Conservation (phyloP, 179 eudicot genomes). For the Patellifolia procumbens region DNA sequence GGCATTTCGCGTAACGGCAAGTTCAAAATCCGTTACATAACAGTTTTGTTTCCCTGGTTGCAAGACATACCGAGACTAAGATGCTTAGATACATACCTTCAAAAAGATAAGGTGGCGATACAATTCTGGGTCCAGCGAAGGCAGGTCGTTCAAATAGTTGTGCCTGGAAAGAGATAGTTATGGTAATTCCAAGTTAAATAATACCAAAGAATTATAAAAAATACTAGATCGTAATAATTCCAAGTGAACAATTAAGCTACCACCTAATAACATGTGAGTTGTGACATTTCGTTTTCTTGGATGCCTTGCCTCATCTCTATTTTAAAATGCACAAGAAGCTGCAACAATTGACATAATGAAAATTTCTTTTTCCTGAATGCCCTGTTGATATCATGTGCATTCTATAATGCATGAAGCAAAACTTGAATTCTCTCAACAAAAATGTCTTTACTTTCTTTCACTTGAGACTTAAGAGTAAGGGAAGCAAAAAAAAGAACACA, state of each 20-base stretch:
- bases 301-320: no score
- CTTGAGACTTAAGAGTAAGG: no score
- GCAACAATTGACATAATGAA: no score
- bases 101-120: conserved; percentile 94
- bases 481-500: no score
- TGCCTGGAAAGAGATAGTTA: conserved; percentile 45
- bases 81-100: conserved; percentile 54
- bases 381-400: neutral
- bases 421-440: neutral
- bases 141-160: conserved; percentile 90
- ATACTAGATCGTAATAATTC: neutral
- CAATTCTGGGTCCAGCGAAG: conserved; percentile 95
- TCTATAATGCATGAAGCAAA: neutral
- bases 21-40: no score
- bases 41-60: no score
- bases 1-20: no score
- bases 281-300: no score
- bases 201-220: neutral
- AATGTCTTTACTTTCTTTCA: neutral
- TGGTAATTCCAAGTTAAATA: neutral
- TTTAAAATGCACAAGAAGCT: no score
- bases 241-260: neutral
- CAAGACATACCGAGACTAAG: conserved; percentile 8
- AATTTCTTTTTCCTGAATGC: no score
- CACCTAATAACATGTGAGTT: neutral